Base-by-base conservation (phyloP, 192 early-diverging fungal genomes). In the Gaertneriomyces sp. region DNA sequence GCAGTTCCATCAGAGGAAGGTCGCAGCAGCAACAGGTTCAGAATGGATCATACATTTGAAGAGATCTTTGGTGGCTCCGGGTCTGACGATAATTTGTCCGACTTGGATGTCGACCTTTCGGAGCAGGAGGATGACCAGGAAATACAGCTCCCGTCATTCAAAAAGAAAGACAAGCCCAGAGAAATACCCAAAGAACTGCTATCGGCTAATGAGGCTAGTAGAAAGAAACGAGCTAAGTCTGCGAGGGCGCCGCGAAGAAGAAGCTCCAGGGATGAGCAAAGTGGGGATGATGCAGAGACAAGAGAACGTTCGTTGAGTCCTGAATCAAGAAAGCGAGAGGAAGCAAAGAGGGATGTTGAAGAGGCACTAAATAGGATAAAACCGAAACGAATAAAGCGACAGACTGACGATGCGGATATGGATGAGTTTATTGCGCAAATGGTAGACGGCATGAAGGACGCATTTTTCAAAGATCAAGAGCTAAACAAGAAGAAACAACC, bases 401-500 rank as follows among this genome's bases (percentile, higher is more conserved):
- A 66, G 38, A 73, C 64, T 12, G 73, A 78, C 20, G 73, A 74
- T 25, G 61, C 68, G 61, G 73, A 79, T 47, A 51, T 74, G 56
- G 80, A 82, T 61, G 80, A 79, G 54, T 63, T 73, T 49, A 67
- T 74, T 33, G 64, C 66, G 16, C 63, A 64, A 38, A 45, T 82
- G 62, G 58, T 78, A 3, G 69, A 79, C 40, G 77, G 77, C 49
- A 86, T 85, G 83, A 73, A 74, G 61, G 72, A 81, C 45, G 89
- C 90, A 5, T 88, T 89, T 0, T 71, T 79, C 43, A 62, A 75
- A 8, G 90, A 91, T 51, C 69, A 78, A 12, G 82, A 89, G 46
- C 72, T 80, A 42, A 88, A 90, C 51, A 56, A 75, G 50, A 71
- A 81, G 17, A 60, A 77, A 43, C 76, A 84, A 63, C 80, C 89